These are phyloP conservation scores for Ustilago cynodontis DNA, from an alignment of 1,284 basidiomycete genomes.

Conservation along the genomic window DNA sequence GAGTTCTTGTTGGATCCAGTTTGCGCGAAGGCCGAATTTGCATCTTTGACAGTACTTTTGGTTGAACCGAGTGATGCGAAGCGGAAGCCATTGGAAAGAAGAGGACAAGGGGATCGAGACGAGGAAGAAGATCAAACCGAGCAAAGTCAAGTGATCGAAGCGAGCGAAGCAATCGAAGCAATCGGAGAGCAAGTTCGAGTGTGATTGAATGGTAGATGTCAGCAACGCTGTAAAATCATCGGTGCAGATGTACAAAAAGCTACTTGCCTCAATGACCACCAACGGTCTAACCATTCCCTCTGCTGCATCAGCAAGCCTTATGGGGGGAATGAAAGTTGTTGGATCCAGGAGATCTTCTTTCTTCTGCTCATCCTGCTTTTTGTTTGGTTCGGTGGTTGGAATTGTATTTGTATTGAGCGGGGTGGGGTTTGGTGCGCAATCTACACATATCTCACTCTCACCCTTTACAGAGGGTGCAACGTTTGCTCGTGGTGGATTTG, in stretches of 20 bases:
- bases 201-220: not conserved
- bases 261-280: conserved; percentile 36
- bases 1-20: conserved; percentile 47
- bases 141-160: too few relatives aligned
- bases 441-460: too few relatives aligned
- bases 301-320: not conserved
- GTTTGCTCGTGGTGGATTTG: too few relatives aligned
- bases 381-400: not conserved
- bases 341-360: conserved; percentile 34
- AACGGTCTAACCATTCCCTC: conserved; percentile 16
- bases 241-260: too few relatives aligned
- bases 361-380: not conserved
- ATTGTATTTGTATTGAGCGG: too few relatives aligned
- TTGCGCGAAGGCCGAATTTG: conserved; percentile 41
- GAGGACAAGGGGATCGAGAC: too few relatives aligned
- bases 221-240: too few relatives aligned
- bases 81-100: too few relatives aligned
- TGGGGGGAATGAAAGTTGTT: conserved; percentile 25
- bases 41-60: conserved; percentile 43
- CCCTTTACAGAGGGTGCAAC: too few relatives aligned
- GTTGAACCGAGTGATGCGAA: too few relatives aligned
- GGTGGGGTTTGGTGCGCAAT: too few relatives aligned
- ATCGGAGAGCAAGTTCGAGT: not conserved
- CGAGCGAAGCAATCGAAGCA: not conserved
- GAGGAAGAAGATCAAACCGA: too few relatives aligned